These are phyloP conservation scores for Scenedesmus sp. DNA, from an alignment of 163 green algal species.

Conservation along the genomic window DNA sequence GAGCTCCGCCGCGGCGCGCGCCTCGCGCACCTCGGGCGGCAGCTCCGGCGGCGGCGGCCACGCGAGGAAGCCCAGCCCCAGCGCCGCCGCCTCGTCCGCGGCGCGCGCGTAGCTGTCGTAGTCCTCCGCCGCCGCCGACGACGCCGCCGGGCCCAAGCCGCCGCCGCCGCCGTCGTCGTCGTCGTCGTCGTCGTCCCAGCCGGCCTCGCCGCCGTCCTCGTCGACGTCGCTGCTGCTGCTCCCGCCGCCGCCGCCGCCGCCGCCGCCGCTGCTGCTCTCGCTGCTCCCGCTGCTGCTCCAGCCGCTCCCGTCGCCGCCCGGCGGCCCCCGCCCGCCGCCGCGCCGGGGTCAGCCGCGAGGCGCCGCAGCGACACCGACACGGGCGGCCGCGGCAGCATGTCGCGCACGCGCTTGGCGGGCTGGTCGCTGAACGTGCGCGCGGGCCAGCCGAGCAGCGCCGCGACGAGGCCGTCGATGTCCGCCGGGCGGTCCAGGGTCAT, in stretches of 20 bases:
- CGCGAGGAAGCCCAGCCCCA: neutral
- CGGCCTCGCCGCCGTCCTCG: neutral
- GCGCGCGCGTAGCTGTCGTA: neutral
- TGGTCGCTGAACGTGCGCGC: slow-evolving; percentile 35
- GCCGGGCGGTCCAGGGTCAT: slow-evolving; percentile 16
- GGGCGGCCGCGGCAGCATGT: neutral
- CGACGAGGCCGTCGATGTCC: slow-evolving; percentile 29
- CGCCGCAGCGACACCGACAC: slow-evolving; percentile 6
- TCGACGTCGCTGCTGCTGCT: slow-evolving; percentile 6
- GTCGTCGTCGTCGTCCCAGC: slow-evolving; percentile 13
- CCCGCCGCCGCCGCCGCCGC: neutral
- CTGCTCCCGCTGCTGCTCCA: neutral
- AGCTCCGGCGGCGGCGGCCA: neutral
- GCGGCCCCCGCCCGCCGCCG: neutral
- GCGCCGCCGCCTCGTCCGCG: neutral
- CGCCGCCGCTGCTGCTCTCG: neutral
- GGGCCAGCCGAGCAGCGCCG: slow-evolving; percentile 34
- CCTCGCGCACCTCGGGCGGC: neutral
- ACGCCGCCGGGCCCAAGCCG: neutral
- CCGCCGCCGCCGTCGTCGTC: neutral
- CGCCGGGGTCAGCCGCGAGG: neutral
- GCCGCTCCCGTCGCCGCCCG: no score
- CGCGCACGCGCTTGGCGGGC: slow-evolving; percentile 11
- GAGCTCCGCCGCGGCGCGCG: neutral
- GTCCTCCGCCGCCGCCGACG: neutral